These are phyloP conservation scores for Irpex sp. DNA, from an alignment of 1,284 basidiomycete species.

Conservation along the genomic window DNA sequence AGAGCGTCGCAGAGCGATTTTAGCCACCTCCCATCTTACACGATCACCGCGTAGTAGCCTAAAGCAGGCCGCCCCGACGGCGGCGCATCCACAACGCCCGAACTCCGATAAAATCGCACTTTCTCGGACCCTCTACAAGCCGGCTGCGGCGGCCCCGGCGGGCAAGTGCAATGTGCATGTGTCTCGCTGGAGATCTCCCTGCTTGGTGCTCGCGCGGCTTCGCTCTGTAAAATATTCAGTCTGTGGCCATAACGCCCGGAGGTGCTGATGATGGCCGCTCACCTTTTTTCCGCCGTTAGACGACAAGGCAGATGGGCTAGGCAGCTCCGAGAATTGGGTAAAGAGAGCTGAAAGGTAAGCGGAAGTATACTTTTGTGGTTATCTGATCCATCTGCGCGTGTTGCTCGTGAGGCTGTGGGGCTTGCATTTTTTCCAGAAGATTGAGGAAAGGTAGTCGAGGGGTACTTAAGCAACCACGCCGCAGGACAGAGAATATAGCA, in stretches of 20 bases:
- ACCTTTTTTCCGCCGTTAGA: neutral
- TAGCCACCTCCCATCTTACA: neutral
- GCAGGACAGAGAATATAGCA: too few species aligned
- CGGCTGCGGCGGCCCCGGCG: neutral
- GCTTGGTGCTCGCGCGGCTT: neutral
- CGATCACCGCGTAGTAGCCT: neutral
- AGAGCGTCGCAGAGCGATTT: too few species aligned
- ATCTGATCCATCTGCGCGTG: neutral
- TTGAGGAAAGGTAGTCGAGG: too few species aligned
- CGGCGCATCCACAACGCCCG: neutral
- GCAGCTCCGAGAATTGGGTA: too few species aligned
- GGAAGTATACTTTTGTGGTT: too few species aligned
- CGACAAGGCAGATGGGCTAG: too few species aligned
- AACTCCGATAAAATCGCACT: neutral
- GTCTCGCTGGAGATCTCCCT: neutral
- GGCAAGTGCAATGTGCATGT: too few species aligned
- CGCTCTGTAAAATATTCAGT: neutral
- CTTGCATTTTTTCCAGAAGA: too few species aligned
- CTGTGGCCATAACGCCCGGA: too few species aligned
- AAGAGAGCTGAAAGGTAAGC: too few species aligned
- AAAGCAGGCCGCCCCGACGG: neutral
- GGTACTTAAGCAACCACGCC: too few species aligned
- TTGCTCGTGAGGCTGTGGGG: neutral
- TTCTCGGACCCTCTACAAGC: neutral
- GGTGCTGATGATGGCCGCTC: neutral